These are phyloP conservation scores for Lichtheimia ramosa DNA, from an alignment of 371 early-diverging fungal species.

Conservation along the genomic window DNA sequence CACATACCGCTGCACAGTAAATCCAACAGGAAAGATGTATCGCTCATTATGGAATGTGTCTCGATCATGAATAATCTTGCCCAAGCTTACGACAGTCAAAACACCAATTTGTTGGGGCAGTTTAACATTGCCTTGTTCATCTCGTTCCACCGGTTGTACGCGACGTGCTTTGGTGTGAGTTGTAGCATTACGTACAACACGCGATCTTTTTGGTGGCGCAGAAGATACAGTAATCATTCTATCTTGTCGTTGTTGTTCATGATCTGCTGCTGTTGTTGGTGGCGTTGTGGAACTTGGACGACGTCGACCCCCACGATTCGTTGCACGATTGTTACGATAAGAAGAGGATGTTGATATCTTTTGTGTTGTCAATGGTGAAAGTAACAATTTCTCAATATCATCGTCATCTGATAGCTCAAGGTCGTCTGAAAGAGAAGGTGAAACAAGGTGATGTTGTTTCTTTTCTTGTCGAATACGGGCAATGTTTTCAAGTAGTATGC, in stretches of 20 bases:
- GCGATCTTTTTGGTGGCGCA: constrained; percentile 47
- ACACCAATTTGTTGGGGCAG: constrained; percentile 83
- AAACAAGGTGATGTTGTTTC: too few relatives aligned
- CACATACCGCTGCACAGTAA: constrained; percentile 54
- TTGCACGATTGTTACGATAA: too few relatives aligned
- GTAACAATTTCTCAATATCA: not conserved
- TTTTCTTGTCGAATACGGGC: constrained; percentile 16
- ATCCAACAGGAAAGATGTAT: constrained; percentile 92
- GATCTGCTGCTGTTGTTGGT: not conserved
- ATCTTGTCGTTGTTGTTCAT: not conserved
- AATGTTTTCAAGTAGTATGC: constrained; percentile 48
- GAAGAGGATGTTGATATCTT: too few relatives aligned
- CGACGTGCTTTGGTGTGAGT: constrained; percentile 29
- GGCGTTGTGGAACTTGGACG: not conserved
- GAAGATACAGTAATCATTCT: constrained; percentile 37
- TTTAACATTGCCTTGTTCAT: constrained; percentile 66
- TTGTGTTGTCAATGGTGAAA: constrained; percentile 1
- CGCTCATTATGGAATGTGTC: constrained; percentile 86
- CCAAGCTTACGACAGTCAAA: constrained; percentile 71
- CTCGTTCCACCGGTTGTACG: constrained; percentile 65
- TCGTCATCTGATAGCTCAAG: not conserved
- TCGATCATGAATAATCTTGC: constrained; percentile 71
- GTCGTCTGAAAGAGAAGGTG: too few relatives aligned
- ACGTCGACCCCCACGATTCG: not conserved
- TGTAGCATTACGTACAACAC: constrained; percentile 23